These are phyloP conservation scores for Capsicum chinense DNA, from an alignment of 257 asterid genomes.

Conservation along the genomic window DNA sequence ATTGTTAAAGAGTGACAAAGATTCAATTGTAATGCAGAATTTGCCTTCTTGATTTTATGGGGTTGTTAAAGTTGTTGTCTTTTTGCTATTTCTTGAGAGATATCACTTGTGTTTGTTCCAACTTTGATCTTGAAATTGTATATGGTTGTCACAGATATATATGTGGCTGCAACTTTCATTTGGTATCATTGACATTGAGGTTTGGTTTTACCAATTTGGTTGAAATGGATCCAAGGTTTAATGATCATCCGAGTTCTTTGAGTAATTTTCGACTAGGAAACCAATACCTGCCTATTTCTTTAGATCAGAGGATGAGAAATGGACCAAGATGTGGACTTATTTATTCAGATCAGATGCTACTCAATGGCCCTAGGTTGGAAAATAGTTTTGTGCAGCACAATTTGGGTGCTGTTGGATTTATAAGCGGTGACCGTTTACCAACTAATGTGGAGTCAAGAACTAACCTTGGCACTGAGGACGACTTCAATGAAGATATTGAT, in stretches of 20 bases:
- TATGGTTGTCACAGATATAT: conserved; percentile 23
- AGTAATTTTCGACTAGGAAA: conserved; percentile 46
- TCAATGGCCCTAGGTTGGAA: conserved; percentile 34
- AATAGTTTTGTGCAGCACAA: conserved; percentile 14
- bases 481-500: conserved; percentile 45
- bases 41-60: neutral
- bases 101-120: conserved; percentile 1
- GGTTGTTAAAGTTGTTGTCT: neutral
- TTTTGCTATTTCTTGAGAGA: neutral
- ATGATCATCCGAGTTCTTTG: conserved; percentile 36
- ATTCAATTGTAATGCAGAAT: no score
- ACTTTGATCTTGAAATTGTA: neutral
- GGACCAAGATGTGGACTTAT: conserved; percentile 41
- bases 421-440: conserved; percentile 24
- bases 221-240: conserved; percentile 53
- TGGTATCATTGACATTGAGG: neutral
- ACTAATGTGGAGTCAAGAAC: conserved; percentile 26
- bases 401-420: conserved; percentile 18
- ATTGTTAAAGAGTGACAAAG: no score
- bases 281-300: conserved; percentile 39
- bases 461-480: conserved; percentile 25
- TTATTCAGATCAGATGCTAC: conserved; percentile 42
- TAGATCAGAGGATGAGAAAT: conserved; percentile 35
- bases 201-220: neutral
- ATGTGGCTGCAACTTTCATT: no score